Percentiles rank a stretch among this genome's conserved stretches.
phyloP scores from a whole-genome alignment of 768 basidiomycete species.

The Coprinellus micaceus region DNA sequence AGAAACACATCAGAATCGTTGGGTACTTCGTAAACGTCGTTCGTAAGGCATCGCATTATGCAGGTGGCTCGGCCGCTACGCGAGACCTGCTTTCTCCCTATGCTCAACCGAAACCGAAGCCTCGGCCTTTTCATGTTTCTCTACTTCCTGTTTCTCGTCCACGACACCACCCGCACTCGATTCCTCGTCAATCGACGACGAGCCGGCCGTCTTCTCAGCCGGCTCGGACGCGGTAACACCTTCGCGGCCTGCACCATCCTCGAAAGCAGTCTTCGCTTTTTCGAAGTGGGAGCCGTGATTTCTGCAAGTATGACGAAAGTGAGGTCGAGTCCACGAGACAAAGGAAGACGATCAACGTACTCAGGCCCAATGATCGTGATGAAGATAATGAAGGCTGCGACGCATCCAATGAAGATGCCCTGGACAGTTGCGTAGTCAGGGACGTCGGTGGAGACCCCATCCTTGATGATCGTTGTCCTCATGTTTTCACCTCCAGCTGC shows the following conservation, averaged over 20 bases:
- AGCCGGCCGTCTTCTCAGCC: too few species aligned
- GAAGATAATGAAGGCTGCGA: constrained; percentile 73
- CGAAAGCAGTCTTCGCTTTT: constrained; percentile 73
- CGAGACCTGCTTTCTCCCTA: too few species aligned
- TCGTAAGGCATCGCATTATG: too few species aligned
- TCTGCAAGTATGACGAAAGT: constrained; percentile 33
- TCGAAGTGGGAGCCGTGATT: constrained; percentile 84
- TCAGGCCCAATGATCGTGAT: constrained; percentile 76
- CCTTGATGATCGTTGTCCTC: constrained; percentile 42
- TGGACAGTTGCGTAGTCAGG: constrained; percentile 70
- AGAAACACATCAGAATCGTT: too few species aligned
- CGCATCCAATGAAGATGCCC: constrained; percentile 83
- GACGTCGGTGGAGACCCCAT: constrained; percentile 40
- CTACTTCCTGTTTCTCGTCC: too few species aligned
- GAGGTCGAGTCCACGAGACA: background rate
- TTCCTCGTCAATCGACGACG: too few species aligned
- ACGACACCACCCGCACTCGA: too few species aligned
- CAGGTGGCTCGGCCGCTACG: too few species aligned
- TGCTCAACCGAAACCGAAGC: too few species aligned
- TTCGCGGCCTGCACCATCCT: constrained; percentile 63
- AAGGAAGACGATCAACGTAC: constrained; percentile 35
- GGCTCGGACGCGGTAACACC: too few species aligned
- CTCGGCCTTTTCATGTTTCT: too few species aligned
- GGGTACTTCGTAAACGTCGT: too few species aligned
- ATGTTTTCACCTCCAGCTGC: constrained; percentile 61